These are phyloP conservation scores for Chrysanthemum makinoi DNA, from an alignment of 129 eudicot species.

Conservation along the genomic window DNA sequence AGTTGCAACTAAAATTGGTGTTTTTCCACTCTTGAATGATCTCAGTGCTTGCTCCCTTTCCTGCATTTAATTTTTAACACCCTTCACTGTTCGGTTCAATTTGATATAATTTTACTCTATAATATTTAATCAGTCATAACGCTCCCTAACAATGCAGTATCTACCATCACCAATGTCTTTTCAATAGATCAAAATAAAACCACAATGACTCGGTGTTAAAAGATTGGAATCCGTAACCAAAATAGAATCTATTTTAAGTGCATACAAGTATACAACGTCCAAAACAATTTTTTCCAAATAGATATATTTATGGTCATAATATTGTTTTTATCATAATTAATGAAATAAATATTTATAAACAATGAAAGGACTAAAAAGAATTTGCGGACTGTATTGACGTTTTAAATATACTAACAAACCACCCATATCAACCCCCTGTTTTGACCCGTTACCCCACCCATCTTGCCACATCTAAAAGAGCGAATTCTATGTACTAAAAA, in stretches of 20 bases:
- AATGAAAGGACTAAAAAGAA: too few relatives aligned
- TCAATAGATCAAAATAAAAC: background rate
- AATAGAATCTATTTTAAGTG: background rate
- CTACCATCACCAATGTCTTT: background rate
- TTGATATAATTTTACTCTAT: background rate
- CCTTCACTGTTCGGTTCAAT: background rate
- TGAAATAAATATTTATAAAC: background rate
- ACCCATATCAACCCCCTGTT: background rate
- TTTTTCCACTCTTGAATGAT: slow-evolving; percentile 30
- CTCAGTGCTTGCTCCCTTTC: slow-evolving; percentile 32
- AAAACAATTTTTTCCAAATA: background rate
- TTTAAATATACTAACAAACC: too few relatives aligned
- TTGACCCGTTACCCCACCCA: background rate
- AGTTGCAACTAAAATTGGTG: slow-evolving; percentile 30
- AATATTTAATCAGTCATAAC: background rate
- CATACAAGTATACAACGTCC: background rate
- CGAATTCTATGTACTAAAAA: background rate
- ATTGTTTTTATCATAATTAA: background rate
- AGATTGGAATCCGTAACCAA: background rate
- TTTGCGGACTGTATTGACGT: too few relatives aligned
- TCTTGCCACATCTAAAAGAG: background rate
- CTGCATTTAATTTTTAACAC: slow-evolving; percentile 8
- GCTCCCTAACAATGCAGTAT: background rate
- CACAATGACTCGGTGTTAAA: too few relatives aligned
- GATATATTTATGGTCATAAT: background rate